A percentile compares a stretch with the other conserved stretches of the same genome.
Conservation (phyloP, 2,329 filamentous ascomycete genomes). For the Pyricularia grisea region DNA sequence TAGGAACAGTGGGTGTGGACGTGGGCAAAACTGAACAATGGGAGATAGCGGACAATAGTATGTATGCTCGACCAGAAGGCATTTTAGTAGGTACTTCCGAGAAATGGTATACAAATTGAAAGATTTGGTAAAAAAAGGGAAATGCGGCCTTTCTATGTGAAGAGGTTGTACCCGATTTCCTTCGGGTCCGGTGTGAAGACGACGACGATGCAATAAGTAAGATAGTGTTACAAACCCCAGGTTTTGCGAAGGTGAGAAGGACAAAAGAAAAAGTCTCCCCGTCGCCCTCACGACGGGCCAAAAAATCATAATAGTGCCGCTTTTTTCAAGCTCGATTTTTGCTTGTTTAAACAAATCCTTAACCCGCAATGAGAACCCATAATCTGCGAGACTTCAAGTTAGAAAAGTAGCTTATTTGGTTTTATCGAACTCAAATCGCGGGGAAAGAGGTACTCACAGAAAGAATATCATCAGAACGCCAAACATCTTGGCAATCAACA, state of each 20-base stretch:
- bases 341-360: slow-evolving; percentile 6
- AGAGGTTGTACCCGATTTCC: background rate
- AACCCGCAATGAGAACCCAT: slow-evolving; percentile 59
- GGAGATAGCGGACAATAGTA: background rate
- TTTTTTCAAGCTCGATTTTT: background rate
- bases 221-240: background rate
- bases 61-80: background rate
- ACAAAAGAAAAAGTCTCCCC: background rate
- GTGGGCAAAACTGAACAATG: background rate
- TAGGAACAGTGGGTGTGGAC: background rate
- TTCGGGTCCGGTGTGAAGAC: background rate
- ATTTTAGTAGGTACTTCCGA: background rate
- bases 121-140: background rate
- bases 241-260: background rate
- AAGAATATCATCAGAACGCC: slow-evolving; percentile 94
- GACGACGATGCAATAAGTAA: background rate
- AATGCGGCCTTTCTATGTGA: background rate
- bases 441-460: slow-evolving; percentile 35
- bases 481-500: slow-evolving; percentile 84
- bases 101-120: background rate
- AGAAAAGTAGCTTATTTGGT: slow-evolving; percentile 5
- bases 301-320: background rate
- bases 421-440: background rate
- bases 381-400: slow-evolving; percentile 29
- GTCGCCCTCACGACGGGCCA: background rate